Base-by-base conservation (phyloP, 371 early-diverging fungal species). In the Mortierella sp. region DNA sequence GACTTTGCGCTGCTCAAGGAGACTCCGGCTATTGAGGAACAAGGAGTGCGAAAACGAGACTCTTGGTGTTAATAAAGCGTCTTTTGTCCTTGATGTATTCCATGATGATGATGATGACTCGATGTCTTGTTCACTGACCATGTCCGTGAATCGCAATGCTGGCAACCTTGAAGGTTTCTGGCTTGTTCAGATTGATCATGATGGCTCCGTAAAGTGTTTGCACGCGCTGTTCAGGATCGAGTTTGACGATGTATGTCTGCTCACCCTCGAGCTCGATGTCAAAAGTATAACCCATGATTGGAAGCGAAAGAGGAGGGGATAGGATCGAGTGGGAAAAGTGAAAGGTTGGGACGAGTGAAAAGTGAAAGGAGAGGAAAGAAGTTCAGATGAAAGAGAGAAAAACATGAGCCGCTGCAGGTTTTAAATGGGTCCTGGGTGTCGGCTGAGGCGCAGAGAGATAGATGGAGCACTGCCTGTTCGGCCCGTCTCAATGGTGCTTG, bases 241-340 rank as follows among this genome's bases (percentile, higher is more conserved):
- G 54, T 19, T 57, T 49, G 28, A 74, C 51, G 8, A 67, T 45
- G 28, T 64, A 64, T 14, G 76, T 68, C 25, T 63, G 48, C 5
- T 48, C 57, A 25, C 68, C 63, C 12, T 67, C 19, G 5, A 74
- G 52, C 46, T 64, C 62, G 46, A 74, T 57, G 45, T 68, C 65
- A 31, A 74, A 68, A 17, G 76, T 61, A 24, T 41, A 74, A 31
- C 65, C 57, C 76, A 74, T 74, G 50, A 6, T 67, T 46, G 37
- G 16, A 28, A 37, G 22, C 9, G 17, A 21, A 28, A 37, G 22
- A 13, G 17, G 4, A 25, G 29, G 16, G 17, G 25, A 17, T 9
- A 27, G 34, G 44, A 22, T 21, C 22, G 17, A 34, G 24, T n/a
- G 19, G 9, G 52, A 19, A 17, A 37, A 13, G 19, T 56, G 19